These are phyloP conservation scores for Flaveria ramosissima DNA, from an alignment of 129 eudicot species.

Conservation along the genomic window DNA sequence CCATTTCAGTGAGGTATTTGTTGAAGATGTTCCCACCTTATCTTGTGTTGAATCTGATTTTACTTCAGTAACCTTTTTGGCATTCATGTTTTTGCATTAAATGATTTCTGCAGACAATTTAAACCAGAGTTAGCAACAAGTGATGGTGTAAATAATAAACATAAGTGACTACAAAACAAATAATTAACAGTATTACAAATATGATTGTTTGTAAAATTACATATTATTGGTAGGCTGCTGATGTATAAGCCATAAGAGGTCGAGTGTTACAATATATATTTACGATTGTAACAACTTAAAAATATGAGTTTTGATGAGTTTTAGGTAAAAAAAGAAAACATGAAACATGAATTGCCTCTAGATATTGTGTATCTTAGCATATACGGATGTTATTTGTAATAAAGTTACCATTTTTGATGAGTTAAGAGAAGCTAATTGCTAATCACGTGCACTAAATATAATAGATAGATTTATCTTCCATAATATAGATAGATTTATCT, in stretches of 20 bases:
- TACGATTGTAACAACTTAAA: no score
- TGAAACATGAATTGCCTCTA: no score
- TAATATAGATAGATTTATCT: no score
- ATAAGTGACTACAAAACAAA: no score
- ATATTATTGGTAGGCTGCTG: no score
- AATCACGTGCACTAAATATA: background rate
- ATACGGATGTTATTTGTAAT: no score
- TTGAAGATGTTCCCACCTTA: conserved; percentile 7
- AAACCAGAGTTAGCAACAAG: background rate
- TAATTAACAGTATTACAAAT: no score
- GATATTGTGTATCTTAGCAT: background rate
- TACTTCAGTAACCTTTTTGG: background rate
- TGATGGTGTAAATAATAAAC: no score
- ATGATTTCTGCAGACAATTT: background rate
- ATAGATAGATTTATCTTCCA: background rate
- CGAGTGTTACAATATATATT: background rate
- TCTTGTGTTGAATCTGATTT: background rate
- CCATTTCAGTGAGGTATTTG: background rate
- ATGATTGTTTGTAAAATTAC: no score
- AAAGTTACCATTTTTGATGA: no score
- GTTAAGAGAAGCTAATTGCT: background rate
- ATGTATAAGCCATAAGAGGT: background rate
- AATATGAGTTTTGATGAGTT: no score
- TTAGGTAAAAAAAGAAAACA: no score
- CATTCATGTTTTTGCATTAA: background rate